Evolutionary conservation across 495 filamentous ascomycete genomes (phyloP).

Genomic region (Evansstolkia leycettana): DNA sequence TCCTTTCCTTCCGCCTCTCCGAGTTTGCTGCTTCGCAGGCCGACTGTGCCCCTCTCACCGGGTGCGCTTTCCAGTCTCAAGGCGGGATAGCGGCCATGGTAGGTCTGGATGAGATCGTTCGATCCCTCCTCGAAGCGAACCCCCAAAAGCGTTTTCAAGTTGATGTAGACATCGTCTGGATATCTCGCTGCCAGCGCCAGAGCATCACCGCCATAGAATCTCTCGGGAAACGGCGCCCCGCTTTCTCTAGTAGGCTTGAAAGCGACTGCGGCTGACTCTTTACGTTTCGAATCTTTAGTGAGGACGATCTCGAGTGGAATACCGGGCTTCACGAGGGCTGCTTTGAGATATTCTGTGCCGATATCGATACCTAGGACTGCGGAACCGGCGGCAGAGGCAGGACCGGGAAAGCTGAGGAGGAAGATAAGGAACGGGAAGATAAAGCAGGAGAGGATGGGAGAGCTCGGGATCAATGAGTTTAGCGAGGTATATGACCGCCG

Average conservation of each 20-base stretch:
- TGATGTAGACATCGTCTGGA: conserved; percentile 85
- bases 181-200: conserved; percentile 77
- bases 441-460: conserved; percentile 25
- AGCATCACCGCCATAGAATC: conserved; percentile 85
- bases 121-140: conserved; percentile 41
- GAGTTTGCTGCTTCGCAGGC: conserved; percentile 65
- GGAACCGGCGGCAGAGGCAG: conserved; percentile 47
- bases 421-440: conserved; percentile 37
- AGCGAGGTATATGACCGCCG: conserved; percentile 22
- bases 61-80: conserved; percentile 29
- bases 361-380: conserved; percentile 88
- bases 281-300: conserved; percentile 96
- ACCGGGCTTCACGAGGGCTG: conserved; percentile 89
- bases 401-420: conserved; percentile 43
- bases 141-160: conserved; percentile 79
- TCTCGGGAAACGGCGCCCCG: conserved; percentile 63
- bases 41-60: conserved; percentile 53
- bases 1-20: conserved; percentile 47
- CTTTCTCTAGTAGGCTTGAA: conserved; percentile 70
- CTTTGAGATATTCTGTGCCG: conserved; percentile 96
- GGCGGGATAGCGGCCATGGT: conserved; percentile 60
- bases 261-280: conserved; percentile 81
- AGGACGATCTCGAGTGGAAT: conserved; percentile 97
- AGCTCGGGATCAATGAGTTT: conserved; percentile 11
- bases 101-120: conserved; percentile 50